A percentile compares a stretch with the other conserved stretches of the same genome.
phyloP scores from a whole-genome alignment of 2,329 filamentous ascomycete species.

The Neophaeococcomyces mojaviensis region DNA sequence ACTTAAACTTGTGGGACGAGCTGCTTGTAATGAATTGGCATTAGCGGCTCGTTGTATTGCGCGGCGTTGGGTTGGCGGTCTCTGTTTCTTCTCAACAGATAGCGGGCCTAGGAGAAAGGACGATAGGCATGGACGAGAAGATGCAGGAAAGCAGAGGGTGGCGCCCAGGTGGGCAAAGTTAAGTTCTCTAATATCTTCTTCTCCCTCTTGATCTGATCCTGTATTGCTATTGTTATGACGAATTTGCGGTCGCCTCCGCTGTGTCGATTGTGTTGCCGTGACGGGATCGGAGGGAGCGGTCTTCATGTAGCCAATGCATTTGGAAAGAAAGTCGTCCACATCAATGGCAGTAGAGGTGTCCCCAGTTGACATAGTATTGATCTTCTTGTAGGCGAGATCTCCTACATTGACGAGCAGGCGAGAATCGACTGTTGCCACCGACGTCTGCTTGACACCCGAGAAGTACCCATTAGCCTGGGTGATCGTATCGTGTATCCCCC shows the following conservation, averaged over 20 bases:
- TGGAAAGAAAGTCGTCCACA: conserved; percentile 83
- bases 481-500: conserved; percentile 59
- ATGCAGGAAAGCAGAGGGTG: conserved; percentile 65
- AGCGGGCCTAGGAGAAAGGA: conserved; percentile 84
- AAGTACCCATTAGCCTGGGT: conserved; percentile 58
- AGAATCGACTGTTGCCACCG: conserved; percentile 84
- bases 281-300: conserved; percentile 34
- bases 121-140: conserved; percentile 65
- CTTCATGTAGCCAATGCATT: conserved; percentile 82
- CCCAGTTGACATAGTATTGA: conserved; percentile 65
- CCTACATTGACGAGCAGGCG: conserved; percentile 74
- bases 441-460: conserved; percentile 71
- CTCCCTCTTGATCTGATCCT: conserved; percentile 58
- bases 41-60: conserved; percentile 55
- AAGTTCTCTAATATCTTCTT: conserved; percentile 63
- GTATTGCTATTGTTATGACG: conserved; percentile 51
- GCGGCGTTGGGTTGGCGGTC: conserved; percentile 62
- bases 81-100: conserved; percentile 76
- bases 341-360: conserved; percentile 70
- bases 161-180: conserved; percentile 82
- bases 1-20: conserved; percentile 67
- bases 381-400: conserved; percentile 72
- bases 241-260: conserved; percentile 25
- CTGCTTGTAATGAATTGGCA: conserved; percentile 59
- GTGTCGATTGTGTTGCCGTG: conserved; percentile 25